Evolutionary conservation across 1,284 basidiomycete species (phyloP).

Genomic region (Porogramme epimiltina): DNA sequence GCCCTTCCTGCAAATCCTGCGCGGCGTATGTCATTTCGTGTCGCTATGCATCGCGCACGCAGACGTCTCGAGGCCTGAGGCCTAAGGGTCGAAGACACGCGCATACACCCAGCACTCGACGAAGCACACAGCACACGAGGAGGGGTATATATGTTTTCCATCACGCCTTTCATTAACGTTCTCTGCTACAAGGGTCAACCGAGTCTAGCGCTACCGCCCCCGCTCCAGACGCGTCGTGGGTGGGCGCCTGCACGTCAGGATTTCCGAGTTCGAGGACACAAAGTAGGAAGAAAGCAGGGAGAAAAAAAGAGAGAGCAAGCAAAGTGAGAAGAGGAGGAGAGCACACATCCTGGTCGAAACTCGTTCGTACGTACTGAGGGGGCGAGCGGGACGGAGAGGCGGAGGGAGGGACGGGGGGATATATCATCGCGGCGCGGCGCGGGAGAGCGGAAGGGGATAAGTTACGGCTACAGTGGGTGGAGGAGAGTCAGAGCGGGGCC

Average conservation of each 20-base stretch:
- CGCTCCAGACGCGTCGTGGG: constrained; percentile 14
- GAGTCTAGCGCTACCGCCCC: constrained; percentile 9
- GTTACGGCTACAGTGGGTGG: constrained; percentile 1
- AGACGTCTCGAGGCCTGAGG: too few relatives aligned
- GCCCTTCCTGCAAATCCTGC: too few relatives aligned
- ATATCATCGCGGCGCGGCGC: neutral
- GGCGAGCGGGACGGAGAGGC: neutral
- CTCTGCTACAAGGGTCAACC: constrained; percentile 14
- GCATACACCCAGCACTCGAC: too few relatives aligned
- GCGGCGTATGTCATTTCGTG: too few relatives aligned
- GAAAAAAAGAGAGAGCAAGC: neutral
- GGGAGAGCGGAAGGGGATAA: constrained; percentile 3
- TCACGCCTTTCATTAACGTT: constrained; percentile 15
- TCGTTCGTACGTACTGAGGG: too few relatives aligned
- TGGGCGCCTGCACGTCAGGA: neutral
- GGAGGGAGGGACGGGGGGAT: neutral
- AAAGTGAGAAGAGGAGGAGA: too few relatives aligned
- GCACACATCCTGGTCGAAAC: too few relatives aligned
- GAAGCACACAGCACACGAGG: neutral
- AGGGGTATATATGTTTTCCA: constrained; percentile 8
- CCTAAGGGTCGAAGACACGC: too few relatives aligned
- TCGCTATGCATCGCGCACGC: too few relatives aligned
- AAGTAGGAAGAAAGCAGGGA: neutral
- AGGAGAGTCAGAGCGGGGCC: neutral
- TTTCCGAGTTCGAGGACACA: constrained; percentile 3